A percentile compares a stretch with the other conserved stretches of the same genome.
These are phyloP conservation scores for Neospermospora avenae DNA, from an alignment of 2,329 filamentous ascomycete species.

Conservation along the genomic window DNA sequence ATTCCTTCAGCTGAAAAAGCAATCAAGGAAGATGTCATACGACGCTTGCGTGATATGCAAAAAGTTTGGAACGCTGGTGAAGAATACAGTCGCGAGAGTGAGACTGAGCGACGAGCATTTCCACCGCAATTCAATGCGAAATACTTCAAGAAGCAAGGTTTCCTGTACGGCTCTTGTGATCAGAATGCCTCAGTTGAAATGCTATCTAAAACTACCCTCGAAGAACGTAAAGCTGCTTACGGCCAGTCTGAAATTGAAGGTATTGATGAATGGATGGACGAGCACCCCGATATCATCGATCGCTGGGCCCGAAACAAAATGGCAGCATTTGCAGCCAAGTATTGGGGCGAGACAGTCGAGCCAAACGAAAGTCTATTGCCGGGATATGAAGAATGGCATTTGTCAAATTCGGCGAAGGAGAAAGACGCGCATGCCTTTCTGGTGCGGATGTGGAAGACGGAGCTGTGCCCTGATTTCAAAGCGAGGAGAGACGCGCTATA, in stretches of 20 bases:
- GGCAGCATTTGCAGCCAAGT: conserved; percentile 1
- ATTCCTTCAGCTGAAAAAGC: not conserved
- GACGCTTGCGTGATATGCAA: not conserved
- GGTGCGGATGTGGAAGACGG: not conserved
- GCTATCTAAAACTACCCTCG: not conserved
- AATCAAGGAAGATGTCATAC: not conserved
- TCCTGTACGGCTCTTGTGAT: not conserved
- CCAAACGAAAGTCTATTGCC: not conserved
- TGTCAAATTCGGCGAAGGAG: not conserved
- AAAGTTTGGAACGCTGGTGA: not conserved
- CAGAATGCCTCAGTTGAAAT: not conserved
- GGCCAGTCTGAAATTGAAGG: not conserved
- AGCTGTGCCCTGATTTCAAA: not conserved
- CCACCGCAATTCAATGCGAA: not conserved
- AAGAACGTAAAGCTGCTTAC: not conserved
- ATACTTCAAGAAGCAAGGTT: not conserved
- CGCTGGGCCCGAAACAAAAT: not conserved
- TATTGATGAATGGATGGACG: not conserved
- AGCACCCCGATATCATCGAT: not conserved
- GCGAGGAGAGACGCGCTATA: not conserved
- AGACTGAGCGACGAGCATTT: not conserved
- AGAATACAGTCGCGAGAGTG: not conserved
- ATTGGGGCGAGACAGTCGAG: not conserved
- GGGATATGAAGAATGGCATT: not conserved
- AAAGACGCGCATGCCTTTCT: not conserved